Evolutionary conservation across 495 filamentous ascomycete species (phyloP).

Genomic region (Aspergillus haitiensis): DNA sequence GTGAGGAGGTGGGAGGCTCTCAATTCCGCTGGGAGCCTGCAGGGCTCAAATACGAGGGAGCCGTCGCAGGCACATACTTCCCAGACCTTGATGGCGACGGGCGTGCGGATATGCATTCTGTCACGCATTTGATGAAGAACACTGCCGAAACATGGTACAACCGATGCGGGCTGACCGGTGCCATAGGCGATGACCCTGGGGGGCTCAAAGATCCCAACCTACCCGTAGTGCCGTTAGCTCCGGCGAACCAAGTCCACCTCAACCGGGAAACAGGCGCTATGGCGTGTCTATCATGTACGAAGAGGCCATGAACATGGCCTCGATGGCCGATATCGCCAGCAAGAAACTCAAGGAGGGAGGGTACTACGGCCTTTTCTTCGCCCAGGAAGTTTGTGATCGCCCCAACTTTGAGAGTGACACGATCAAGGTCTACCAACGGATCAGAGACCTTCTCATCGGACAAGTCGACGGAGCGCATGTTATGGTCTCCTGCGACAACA

Average conservation of each 20-base stretch:
- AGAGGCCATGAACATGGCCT: neutral
- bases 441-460: neutral
- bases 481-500: neutral
- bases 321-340: neutral
- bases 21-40: neutral
- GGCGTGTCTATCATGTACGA: neutral
- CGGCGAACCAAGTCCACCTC: too few species aligned
- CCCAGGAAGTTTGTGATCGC: neutral
- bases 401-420: neutral
- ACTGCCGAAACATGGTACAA: neutral
- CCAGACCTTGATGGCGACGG: constrained; percentile 10
- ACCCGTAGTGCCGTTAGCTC: too few species aligned
- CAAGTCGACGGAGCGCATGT: too few species aligned
- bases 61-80: constrained; percentile 4
- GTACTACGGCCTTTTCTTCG: neutral
- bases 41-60: neutral
- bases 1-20: neutral
- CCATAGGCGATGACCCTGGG: too few species aligned
- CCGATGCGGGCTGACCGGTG: too few species aligned
- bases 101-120: constrained; percentile 5
- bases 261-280: too few species aligned
- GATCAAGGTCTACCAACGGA: neutral
- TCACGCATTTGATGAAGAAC: neutral
- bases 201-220: too few species aligned
- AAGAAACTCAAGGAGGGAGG: neutral